phyloP scores from a whole-genome alignment of 805 yeast species.

The Suhomyces sp. region DNA sequence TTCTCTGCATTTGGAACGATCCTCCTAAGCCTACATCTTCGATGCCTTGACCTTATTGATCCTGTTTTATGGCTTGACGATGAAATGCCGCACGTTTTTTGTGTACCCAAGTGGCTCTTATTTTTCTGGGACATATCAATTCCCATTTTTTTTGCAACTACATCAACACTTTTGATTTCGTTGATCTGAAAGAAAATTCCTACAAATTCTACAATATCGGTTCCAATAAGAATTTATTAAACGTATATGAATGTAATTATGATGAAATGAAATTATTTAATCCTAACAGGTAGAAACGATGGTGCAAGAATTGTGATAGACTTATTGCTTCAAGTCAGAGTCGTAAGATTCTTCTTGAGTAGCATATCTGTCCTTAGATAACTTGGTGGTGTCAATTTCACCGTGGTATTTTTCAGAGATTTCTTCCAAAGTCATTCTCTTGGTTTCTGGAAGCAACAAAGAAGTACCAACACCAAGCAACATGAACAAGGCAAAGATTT shows the following conservation, averaged over 20 bases:
- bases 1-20: no score
- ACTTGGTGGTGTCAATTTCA: constrained; percentile 55
- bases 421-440: constrained; percentile 87
- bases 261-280: constrained; percentile 3
- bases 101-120: no score
- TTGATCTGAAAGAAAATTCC: no score
- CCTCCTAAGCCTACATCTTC: no score
- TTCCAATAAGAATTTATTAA: constrained; percentile 1
- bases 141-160: no score
- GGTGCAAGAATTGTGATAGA: no score
- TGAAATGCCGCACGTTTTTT: no score
- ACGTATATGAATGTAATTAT: constrained; percentile 1
- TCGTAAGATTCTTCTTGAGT: constrained; percentile 36
- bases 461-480: constrained; percentile 68
- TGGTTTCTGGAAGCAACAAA: constrained; percentile 81
- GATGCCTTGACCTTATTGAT: no score
- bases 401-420: constrained; percentile 79
- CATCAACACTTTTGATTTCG: no score
- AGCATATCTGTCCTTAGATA: constrained; percentile 39
- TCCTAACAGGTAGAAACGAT: neutral
- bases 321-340: constrained; percentile 31
- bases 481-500: constrained; percentile 91
- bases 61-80: no score
- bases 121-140: no score
- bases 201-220: no score